Evolutionary conservation across 768 basidiomycete species (phyloP), one percentile per base, ranked within the genome.

Genomic region (Mycena latifolia): DNA sequence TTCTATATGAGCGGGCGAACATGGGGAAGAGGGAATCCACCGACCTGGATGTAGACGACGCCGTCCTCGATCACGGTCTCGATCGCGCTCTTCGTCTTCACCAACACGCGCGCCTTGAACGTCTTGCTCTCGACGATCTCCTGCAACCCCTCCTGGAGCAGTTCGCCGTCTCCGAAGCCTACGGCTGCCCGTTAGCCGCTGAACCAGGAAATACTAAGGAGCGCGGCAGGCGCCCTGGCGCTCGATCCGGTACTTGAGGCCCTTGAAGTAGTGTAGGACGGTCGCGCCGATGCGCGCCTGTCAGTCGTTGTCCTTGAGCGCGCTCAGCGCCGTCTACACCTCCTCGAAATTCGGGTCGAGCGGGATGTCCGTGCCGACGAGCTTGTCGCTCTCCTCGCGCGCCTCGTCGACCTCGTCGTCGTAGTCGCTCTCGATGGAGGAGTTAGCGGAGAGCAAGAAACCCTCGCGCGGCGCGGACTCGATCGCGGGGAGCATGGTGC

Each of bases 61-160:
- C 79, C 80, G 47, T 80, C 77, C 60, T 80, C 77, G 39, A 82
- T 52, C 33, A 77, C 68, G 11, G 74, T 74, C 70, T 82, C 80
- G 52, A 71, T 78, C 25, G 67, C 70, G 48, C 50, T 73, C 24
- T 71, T 75, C 4, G 75, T 75, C 51, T 76, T 75, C 37, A 78
- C 68, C 33, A 80, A 77, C 22, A 83, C 68, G 28, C 80, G 79
- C 29, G 81, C 33, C 61, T 75, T 76, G 75, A 82, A 77, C 0
- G 75, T 81, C 69, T 80, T 81, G 22, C 73, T 72, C 18, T 76
- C 60, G 33, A 80, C 65, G 11, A 69, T 64, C 57, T 83, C 79
- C 25, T 71, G 73, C 35, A 83, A 71, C 17, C 80, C 80, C 71
- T 83, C 81, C 64, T 81, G 80, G 41, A 82, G 69, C 78, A 83